A percentile compares a stretch with the other conserved stretches of the same genome.
Conservation (phyloP, 2,329 filamentous ascomycete species). For the Fusarium nygamai region DNA sequence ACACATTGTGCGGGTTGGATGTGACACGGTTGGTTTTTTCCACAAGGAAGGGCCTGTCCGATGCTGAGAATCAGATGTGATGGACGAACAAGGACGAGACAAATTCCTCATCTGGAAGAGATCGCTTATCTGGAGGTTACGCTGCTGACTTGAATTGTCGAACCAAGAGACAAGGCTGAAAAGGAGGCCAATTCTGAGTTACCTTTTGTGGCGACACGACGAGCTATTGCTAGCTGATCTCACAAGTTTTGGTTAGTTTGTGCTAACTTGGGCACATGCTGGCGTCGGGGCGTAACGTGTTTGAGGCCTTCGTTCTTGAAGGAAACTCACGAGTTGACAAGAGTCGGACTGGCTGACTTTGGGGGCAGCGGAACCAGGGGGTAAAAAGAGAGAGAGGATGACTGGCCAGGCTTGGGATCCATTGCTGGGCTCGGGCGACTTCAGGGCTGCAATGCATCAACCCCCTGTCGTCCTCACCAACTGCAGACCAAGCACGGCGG, state of each 20-base stretch:
- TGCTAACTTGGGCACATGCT: slow-evolving; percentile 18
- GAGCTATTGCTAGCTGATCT: slow-evolving; percentile 19
- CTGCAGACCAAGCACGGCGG: slow-evolving; percentile 12
- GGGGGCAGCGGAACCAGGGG: slow-evolving; percentile 32
- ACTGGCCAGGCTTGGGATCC: slow-evolving; percentile 26
- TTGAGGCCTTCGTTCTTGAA: slow-evolving; percentile 31
- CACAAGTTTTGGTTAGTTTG: slow-evolving; percentile 19
- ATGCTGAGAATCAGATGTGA: slow-evolving; percentile 19
- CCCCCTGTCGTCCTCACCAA: slow-evolving; percentile 19
- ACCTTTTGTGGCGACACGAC: slow-evolving; percentile 2
- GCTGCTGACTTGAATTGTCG: not conserved
- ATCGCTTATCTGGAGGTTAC: slow-evolving; percentile 17
- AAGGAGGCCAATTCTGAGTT: slow-evolving; percentile 27
- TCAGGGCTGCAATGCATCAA: slow-evolving; percentile 36
- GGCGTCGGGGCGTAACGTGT: slow-evolving; percentile 25
- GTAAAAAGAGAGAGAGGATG: not conserved
- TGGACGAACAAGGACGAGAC: slow-evolving; percentile 11
- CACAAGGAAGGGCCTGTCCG: slow-evolving; percentile 31
- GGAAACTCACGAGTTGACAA: slow-evolving; percentile 5
- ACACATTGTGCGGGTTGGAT: slow-evolving; percentile 33
- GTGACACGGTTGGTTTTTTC: slow-evolving; percentile 34
- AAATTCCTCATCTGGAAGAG: slow-evolving; percentile 25
- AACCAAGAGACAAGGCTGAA: slow-evolving; percentile 31
- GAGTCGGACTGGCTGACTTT: slow-evolving; percentile 24
- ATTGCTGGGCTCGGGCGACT: slow-evolving; percentile 26